Evolutionary conservation across 2,329 filamentous ascomycete genomes (phyloP).

Genomic region (Fusarium udum): DNA sequence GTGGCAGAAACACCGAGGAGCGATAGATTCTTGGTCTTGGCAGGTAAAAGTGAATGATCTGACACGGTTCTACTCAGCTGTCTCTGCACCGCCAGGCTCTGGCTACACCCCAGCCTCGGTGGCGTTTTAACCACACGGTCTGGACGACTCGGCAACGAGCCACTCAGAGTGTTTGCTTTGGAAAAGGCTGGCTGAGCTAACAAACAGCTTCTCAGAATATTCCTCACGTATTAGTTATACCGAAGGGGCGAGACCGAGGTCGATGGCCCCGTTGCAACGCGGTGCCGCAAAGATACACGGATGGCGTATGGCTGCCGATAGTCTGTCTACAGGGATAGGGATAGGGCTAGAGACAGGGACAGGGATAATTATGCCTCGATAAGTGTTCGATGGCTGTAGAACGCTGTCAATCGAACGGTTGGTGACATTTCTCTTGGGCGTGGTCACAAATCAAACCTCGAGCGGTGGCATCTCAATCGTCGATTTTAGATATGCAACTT

Average conservation of each 20-base stretch:
- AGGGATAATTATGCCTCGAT: background rate
- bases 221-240: background rate
- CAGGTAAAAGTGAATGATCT: background rate
- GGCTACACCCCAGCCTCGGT: background rate
- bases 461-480: background rate
- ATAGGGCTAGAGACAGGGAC: background rate
- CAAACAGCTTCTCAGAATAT: background rate
- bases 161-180: background rate
- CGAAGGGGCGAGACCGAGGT: constrained; percentile 4
- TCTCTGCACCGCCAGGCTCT: background rate
- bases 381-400: background rate
- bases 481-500: background rate
- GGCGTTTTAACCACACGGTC: background rate
- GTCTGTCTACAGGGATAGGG: background rate
- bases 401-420: background rate
- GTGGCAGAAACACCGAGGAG: background rate
- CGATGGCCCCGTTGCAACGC: background rate
- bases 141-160: background rate
- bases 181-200: background rate
- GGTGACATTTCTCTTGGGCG: background rate
- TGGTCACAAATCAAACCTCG: background rate
- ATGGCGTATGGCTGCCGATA: background rate
- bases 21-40: background rate
- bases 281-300: constrained; percentile 1
- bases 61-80: background rate